phyloP scores from a whole-genome alignment of 768 basidiomycete species.

The Suillus ampliporus region DNA sequence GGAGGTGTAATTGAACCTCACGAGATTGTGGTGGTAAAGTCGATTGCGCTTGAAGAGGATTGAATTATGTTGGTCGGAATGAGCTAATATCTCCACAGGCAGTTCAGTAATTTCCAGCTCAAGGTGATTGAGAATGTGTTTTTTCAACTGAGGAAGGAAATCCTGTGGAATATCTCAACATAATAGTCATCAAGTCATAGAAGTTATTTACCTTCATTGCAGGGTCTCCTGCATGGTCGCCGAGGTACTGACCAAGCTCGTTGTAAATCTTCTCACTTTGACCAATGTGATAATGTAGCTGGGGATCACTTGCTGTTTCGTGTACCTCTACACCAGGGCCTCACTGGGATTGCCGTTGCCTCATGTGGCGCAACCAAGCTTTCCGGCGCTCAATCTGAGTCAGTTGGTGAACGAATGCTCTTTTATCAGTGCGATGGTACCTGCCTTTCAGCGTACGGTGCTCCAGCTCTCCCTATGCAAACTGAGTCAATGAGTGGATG shows the following conservation, averaged over 20 bases:
- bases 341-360: not conserved
- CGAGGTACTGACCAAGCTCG: too few species aligned
- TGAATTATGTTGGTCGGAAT: too few species aligned
- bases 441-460: constrained; percentile 15
- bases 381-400: constrained; percentile 2
- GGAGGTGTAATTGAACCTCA: constrained; percentile 35
- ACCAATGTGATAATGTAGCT: too few species aligned
- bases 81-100: too few species aligned
- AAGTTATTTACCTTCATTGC: too few species aligned
- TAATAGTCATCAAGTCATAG: too few species aligned
- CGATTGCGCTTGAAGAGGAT: constrained; percentile 22
- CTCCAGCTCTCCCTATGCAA: constrained; percentile 24
- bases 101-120: too few species aligned
- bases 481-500: too few species aligned
- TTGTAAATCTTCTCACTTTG: too few species aligned
- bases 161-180: not conserved
- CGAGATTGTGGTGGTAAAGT: constrained; percentile 29
- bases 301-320: too few species aligned
- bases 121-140: constrained; percentile 13
- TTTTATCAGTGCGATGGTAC: constrained; percentile 14
- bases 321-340: too few species aligned
- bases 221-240: too few species aligned
- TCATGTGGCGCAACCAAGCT: not conserved
- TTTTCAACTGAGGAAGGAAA: constrained; percentile 7
- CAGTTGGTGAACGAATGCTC: not conserved